Conservation (phyloP, 75 land plant genomes). For the Pinus taeda region DNA sequence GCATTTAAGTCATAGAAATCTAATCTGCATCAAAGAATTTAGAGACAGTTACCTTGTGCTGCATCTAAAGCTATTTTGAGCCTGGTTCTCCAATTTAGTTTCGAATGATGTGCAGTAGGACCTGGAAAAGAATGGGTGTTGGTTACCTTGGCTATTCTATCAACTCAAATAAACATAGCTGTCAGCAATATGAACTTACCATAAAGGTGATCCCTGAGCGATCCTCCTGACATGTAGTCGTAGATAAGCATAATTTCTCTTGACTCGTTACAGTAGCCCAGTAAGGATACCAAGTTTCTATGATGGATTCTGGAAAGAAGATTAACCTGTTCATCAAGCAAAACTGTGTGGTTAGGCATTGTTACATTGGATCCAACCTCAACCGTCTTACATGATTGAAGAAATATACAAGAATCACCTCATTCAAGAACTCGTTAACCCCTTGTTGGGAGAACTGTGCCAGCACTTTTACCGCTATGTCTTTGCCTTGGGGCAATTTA, state of each 20-base stretch:
- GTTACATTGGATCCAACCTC: background rate
- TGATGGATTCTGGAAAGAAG: constrained; percentile 17
- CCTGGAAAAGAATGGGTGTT: background rate
- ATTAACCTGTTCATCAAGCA: constrained; percentile 5
- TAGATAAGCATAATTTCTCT: constrained; percentile 38
- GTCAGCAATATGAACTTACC: background rate
- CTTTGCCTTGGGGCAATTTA: background rate
- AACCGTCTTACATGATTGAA: background rate
- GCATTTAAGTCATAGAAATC: too few species aligned
- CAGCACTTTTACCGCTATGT: background rate
- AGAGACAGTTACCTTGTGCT: background rate
- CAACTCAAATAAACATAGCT: background rate
- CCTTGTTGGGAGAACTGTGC: background rate
- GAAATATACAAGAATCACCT: background rate
- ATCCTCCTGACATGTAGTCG: constrained; percentile 54
- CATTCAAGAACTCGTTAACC: background rate
- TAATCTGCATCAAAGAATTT: too few species aligned
- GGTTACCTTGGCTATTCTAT: too few species aligned
- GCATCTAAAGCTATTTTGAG: constrained; percentile 10
- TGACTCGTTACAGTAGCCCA: constrained; percentile 47
- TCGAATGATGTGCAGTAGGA: background rate
- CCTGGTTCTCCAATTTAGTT: constrained; percentile 16
- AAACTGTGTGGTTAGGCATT: background rate
- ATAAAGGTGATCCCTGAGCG: constrained; percentile 52
- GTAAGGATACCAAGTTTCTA: constrained; percentile 35